Base-by-base conservation (phyloP, 2,329 filamentous ascomycete species). In the Microsporum audouinii region DNA sequence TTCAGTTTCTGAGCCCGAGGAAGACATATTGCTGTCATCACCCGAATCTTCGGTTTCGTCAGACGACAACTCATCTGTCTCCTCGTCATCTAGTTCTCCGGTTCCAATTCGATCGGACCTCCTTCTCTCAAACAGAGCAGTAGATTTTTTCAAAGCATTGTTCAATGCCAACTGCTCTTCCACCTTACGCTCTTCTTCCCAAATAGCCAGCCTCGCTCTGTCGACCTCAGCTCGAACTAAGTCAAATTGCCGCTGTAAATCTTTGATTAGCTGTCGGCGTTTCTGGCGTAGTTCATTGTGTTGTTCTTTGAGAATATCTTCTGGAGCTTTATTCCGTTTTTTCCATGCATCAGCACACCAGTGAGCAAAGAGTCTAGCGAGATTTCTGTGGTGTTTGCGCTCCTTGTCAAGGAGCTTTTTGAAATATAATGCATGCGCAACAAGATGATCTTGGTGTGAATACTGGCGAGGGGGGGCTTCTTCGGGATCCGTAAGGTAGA, bases 381-480 rank as follows among this genome's bases (percentile, higher is more conserved):
- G 79, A n/a, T 82, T 79, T 39, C 84, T 84, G 73, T 97, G 92
- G 10, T 86, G 81, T 64, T 84, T 83, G 66, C 91, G 88, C 72
- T 99, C 94, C 61, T 84, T 83, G 2, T 86, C 75, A 76, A 97
- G 83, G 39, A 97, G 79, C 68, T 85, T 88, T 56, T 89, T 85
- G 67, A 97, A 92, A 67, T 91, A 87, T 10, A 87, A 71, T 62
- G 88, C 86, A 63, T 95, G 91, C 55, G 86, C 86, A 53, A 88
- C 79, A 59, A 97, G 80, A 70, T 97, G 89, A 69, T 97, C 91
- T 69, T 84, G 82, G 66, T 95, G 91, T n/a, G 88, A 85, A 79
- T 89, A 97, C 68, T 94, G 89, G 59, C 82, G 81, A 0, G 84
- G 82, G 0, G 88, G 88, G 67, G 95, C 88, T 61, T 89, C 85